Evolutionary conservation across 257 asterid species (phyloP).

Genomic region (Henckelia pumila): DNA sequence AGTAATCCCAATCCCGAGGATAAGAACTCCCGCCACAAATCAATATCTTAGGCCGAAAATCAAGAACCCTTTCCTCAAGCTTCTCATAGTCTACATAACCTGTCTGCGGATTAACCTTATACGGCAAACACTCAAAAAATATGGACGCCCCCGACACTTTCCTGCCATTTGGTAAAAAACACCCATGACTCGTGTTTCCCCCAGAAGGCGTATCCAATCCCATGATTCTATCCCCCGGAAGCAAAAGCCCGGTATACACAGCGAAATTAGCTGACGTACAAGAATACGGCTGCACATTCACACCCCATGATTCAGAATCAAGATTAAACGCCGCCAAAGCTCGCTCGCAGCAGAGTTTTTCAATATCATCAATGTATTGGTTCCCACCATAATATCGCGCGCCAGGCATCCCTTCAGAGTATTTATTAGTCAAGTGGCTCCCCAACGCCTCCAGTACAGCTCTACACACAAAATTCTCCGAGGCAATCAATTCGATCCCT

Average conservation of each 20-base stretch:
- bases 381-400: constrained; percentile 94
- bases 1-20: constrained; percentile 93
- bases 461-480: constrained; percentile 91
- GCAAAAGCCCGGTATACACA: constrained; percentile 80
- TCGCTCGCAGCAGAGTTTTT: constrained; percentile 71
- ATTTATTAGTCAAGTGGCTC: constrained; percentile 85
- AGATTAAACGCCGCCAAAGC: constrained; percentile 88
- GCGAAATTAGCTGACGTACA: constrained; percentile 98
- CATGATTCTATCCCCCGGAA: constrained; percentile 97
- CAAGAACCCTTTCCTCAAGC: constrained; percentile 96
- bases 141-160: constrained; percentile 95
- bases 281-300: constrained; percentile 94
- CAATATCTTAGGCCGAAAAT: constrained; percentile 94
- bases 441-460: constrained; percentile 98
- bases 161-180: constrained; percentile 87
- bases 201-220: constrained; percentile 98
- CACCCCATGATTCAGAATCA: constrained; percentile 89
- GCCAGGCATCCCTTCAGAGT: constrained; percentile 93
- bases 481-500: constrained; percentile 93
- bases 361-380: constrained; percentile 93
- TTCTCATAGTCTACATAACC: constrained; percentile 86
- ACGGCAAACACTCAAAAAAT: constrained; percentile 86
- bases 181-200: constrained; percentile 98
- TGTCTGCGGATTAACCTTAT: constrained; percentile 88
- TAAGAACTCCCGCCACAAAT: constrained; percentile 97